Conservation (phyloP, 345 rosid genomes). For the Camelina sativa region DNA sequence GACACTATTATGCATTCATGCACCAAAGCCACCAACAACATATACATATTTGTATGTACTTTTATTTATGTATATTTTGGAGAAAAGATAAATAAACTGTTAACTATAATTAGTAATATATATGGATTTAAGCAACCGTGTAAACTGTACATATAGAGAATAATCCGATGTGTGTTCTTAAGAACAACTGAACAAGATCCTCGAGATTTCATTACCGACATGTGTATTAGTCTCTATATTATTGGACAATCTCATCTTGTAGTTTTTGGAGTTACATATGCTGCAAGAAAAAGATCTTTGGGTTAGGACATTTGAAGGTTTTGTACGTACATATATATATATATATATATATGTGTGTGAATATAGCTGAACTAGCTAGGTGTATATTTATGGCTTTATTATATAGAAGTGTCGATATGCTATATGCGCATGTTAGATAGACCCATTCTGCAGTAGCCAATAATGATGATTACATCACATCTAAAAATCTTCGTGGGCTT, state of each 20-base stretch:
- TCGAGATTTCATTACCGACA: conserved; percentile 32
- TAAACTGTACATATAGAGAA: conserved; percentile 1
- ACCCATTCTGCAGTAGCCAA: conserved; percentile 32
- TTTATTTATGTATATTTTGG: too few relatives aligned
- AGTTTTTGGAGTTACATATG: conserved; percentile 3
- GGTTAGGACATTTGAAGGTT: not conserved
- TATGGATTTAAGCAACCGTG: conserved; percentile 11
- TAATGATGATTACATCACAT: conserved; percentile 46
- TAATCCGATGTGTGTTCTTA: conserved; percentile 34
- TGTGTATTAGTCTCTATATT: conserved; percentile 11
- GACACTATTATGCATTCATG: conserved; percentile 13
- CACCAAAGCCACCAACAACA: not conserved
- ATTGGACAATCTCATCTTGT: conserved; percentile 19
- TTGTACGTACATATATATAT: not conserved
- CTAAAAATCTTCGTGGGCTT: conserved; percentile 41
- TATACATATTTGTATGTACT: too few relatives aligned
- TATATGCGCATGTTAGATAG: conserved; percentile 38
- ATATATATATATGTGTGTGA: not conserved
- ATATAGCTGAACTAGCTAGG: not conserved
- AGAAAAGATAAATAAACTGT: too few relatives aligned
- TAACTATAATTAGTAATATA: not conserved
- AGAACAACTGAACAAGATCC: conserved; percentile 9
- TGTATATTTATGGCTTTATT: not conserved
- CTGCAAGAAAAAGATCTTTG: not conserved
- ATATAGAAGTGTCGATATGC: conserved; percentile 12